Evolutionary conservation across 805 yeast species (phyloP).

Genomic region (Cyberlindnera maclurae): DNA sequence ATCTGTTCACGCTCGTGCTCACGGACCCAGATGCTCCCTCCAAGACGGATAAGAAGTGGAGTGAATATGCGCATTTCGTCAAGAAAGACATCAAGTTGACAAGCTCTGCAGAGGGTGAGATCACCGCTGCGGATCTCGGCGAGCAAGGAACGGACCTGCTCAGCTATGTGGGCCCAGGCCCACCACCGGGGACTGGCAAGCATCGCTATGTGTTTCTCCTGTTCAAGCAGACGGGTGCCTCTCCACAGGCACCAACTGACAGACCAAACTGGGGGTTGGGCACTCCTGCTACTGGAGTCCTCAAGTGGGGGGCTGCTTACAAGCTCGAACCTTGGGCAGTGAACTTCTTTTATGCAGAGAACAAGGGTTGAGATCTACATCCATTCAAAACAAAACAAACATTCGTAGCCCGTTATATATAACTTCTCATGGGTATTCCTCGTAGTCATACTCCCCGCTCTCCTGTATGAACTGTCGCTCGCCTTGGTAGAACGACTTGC

Average conservation of each 20-base stretch:
- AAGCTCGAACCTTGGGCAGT: conserved; percentile 62
- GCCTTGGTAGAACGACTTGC: background rate
- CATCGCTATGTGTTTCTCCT: conserved; percentile 81
- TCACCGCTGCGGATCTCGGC: conserved; percentile 30
- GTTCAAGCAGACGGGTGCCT: conserved; percentile 48
- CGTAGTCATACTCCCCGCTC: background rate
- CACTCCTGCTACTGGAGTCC: conserved; percentile 70
- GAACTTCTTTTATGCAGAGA: conserved; percentile 82
- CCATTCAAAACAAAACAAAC: conserved; percentile 2
- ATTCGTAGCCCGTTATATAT: background rate
- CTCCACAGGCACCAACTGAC: conserved; percentile 33
- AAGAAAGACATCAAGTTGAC: conserved; percentile 45
- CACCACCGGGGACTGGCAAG: conserved; percentile 80
- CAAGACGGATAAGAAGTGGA: conserved; percentile 75
- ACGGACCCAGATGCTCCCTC: conserved; percentile 97
- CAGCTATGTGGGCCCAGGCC: conserved; percentile 77
- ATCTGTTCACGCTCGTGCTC: conserved; percentile 63
- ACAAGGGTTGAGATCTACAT: conserved; percentile 20
- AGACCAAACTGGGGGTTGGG: conserved; percentile 84
- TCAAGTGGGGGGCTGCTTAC: conserved; percentile 62
- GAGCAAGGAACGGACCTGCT: conserved; percentile 36
- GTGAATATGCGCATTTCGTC: conserved; percentile 78
- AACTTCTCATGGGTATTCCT: too few species aligned
- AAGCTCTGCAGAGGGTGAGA: conserved; percentile 28
- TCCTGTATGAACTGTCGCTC: background rate